phyloP scores from a whole-genome alignment of 257 asterid species.

The Solanum pinnatisectum region DNA sequence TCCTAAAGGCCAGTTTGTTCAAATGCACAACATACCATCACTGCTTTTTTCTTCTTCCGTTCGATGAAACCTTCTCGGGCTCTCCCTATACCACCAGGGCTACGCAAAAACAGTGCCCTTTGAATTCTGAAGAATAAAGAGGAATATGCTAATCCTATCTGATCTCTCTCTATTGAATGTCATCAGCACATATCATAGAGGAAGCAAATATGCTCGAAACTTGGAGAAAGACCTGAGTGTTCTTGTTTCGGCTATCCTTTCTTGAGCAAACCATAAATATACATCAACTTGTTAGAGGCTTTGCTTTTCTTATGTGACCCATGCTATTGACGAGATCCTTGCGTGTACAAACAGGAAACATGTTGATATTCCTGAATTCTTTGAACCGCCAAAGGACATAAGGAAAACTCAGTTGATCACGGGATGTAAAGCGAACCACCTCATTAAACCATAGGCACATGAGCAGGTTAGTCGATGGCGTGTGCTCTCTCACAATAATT shows the following conservation, averaged over 20 bases:
- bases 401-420: constrained; percentile 95
- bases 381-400: constrained; percentile 84
- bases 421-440: constrained; percentile 94
- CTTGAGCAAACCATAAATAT: neutral
- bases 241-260: neutral
- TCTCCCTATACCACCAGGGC: neutral
- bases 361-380: constrained; percentile 44
- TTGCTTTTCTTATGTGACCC: constrained; percentile 95
- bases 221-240: neutral
- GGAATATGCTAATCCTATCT: neutral
- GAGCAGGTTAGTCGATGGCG: constrained; percentile 51
- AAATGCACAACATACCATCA: neutral
- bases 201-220: neutral
- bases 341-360: constrained; percentile 93
- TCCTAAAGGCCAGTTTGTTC: neutral
- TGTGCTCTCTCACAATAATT: constrained; percentile 91
- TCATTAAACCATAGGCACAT: constrained; percentile 96
- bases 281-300: constrained; percentile 52
- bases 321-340: constrained; percentile 97
- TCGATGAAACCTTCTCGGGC: neutral
- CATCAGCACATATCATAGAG: neutral
- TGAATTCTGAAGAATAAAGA: neutral
- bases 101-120: neutral
- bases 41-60: neutral
- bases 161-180: neutral